phyloP scores from a whole-genome alignment of 176 grass and related monocot species.

The Triticum turgidum region DNA sequence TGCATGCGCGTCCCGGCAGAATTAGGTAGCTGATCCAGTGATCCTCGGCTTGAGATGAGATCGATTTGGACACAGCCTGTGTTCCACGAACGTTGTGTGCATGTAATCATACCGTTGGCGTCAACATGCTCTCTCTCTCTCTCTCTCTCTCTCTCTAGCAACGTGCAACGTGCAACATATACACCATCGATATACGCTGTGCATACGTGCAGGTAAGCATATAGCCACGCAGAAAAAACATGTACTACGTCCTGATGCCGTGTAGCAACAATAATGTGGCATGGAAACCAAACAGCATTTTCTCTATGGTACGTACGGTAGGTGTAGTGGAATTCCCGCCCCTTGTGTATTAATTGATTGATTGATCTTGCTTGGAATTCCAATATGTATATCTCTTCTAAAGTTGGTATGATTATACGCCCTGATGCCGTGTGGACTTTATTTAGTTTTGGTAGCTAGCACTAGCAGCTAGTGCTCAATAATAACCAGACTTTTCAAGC shows the following conservation, averaged over 20 bases:
- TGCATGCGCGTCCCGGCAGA: neutral
- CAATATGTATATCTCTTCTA: constrained; percentile 28
- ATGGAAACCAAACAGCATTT: neutral
- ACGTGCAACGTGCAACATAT: neutral
- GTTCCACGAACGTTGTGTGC: neutral
- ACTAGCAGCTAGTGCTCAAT: neutral
- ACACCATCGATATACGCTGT: neutral
- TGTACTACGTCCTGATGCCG: neutral
- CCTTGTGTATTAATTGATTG: constrained; percentile 10
- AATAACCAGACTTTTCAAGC: constrained; percentile 2
- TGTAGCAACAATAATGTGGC: neutral
- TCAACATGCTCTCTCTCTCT: neutral
- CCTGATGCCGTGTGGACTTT: constrained; percentile 42
- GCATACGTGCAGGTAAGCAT: neutral
- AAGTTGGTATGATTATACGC: constrained; percentile 32
- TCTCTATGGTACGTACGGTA: neutral
- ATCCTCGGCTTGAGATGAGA: neutral
- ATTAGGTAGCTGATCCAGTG: neutral
- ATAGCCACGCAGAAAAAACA: neutral
- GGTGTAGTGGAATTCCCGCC: constrained; percentile 35
- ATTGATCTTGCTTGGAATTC: neutral
- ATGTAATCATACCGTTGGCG: neutral
- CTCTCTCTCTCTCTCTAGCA: neutral
- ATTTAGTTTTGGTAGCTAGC: neutral
- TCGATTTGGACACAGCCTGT: neutral